phyloP scores from a whole-genome alignment of 2,329 filamentous ascomycete species.

The Talaromyces amestolkiae region DNA sequence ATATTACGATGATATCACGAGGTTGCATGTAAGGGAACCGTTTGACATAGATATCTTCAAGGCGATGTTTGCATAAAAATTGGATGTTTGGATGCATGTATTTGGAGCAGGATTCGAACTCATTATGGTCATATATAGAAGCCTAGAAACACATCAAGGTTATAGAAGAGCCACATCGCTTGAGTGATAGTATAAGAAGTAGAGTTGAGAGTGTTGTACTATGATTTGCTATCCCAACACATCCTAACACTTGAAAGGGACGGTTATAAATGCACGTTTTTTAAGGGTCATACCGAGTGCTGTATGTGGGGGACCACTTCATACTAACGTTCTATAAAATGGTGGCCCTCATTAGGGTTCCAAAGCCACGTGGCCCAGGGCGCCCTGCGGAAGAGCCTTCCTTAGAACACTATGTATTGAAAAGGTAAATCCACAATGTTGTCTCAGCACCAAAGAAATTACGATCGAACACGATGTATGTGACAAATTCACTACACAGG shows the following conservation, averaged over 20 bases:
- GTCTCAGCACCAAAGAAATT: not conserved
- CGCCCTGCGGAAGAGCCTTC: not conserved
- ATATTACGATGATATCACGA: constrained; percentile 8
- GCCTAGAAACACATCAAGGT: too few relatives aligned
- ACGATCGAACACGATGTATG: not conserved
- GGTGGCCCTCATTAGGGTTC: too few relatives aligned
- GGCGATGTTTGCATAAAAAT: not conserved
- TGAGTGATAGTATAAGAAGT: not conserved
- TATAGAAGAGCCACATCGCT: not conserved
- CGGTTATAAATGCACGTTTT: too few relatives aligned
- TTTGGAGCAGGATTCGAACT: not conserved
- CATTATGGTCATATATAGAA: not conserved
- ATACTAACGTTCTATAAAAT: not conserved
- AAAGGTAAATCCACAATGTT: not conserved
- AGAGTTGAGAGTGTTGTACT: not conserved
- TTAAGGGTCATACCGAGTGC: too few relatives aligned
- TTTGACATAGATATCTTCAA: not conserved
- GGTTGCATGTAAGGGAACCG: not conserved
- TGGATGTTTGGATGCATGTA: not conserved
- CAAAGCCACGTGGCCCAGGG: not conserved
- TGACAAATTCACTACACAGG: not conserved
- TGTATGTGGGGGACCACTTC: too few relatives aligned
- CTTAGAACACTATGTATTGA: not conserved
- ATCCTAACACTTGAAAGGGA: not conserved
- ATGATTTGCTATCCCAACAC: not conserved